phyloP scores from a whole-genome alignment of 768 basidiomycete species.

The Termitomyces sp. region DNA sequence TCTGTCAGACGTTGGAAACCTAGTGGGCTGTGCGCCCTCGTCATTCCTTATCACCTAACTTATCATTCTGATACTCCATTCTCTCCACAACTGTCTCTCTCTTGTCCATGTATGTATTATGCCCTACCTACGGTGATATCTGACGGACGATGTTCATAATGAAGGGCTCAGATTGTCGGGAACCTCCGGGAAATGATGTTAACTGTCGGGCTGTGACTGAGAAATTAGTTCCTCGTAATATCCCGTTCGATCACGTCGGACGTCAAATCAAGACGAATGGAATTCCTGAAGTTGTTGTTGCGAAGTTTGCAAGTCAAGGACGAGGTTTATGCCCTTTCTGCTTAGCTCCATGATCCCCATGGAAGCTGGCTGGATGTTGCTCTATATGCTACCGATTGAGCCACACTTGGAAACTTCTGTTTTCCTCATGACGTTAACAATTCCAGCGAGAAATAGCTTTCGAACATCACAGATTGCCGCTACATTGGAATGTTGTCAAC shows the following conservation, averaged over 20 bases:
- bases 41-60: background rate
- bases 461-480: background rate
- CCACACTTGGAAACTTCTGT: background rate
- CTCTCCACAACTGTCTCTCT: background rate
- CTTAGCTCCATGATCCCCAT: background rate
- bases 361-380: background rate
- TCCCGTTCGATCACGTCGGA: background rate
- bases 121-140: background rate
- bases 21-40: background rate
- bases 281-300: background rate
- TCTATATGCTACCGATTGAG: background rate
- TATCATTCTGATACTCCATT: background rate
- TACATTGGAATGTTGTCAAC: background rate
- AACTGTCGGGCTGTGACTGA: too few species aligned
- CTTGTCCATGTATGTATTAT: background rate
- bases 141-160: background rate
- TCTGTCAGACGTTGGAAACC: background rate
- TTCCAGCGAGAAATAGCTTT: background rate
- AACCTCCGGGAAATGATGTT: background rate
- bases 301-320: background rate
- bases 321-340: background rate
- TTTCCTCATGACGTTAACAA: background rate
- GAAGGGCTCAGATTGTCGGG: background rate
- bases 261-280: background rate
- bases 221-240: background rate